phyloP scores from a whole-genome alignment of 306 rosid species.

The Crotalaria pallida region DNA sequence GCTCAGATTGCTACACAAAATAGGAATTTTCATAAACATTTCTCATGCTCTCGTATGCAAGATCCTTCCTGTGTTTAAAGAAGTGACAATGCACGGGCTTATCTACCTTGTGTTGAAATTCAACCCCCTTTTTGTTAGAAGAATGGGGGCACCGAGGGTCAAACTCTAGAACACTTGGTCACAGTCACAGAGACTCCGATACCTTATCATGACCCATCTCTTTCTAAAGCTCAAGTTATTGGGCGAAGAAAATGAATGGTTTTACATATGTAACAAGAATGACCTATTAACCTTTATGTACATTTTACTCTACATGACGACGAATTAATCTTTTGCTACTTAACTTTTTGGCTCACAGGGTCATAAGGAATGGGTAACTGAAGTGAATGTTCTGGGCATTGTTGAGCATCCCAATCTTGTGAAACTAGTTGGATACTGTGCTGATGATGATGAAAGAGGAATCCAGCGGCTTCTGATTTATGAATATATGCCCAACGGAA shows the following conservation, averaged over 20 bases:
- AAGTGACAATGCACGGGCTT: no score
- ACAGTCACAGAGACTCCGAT: neutral
- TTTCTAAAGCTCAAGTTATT: neutral
- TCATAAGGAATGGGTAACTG: slow-evolving; percentile 98
- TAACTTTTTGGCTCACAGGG: slow-evolving; percentile 48
- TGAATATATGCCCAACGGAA: slow-evolving; percentile 81
- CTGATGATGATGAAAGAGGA: slow-evolving; percentile 98
- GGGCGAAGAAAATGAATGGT: neutral
- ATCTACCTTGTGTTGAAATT: no score
- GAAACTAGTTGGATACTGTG: slow-evolving; percentile 91
- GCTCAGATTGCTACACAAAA: neutral
- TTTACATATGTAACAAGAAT: neutral
- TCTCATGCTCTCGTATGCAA: no score
- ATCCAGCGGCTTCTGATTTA: slow-evolving; percentile 86
- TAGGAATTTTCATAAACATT: neutral
- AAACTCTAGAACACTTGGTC: neutral
- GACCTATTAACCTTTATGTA: neutral
- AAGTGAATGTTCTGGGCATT: slow-evolving; percentile 94
- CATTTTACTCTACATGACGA: neutral
- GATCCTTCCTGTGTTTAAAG: no score
- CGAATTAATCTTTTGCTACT: neutral
- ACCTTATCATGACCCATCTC: neutral
- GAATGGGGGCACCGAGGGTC: neutral
- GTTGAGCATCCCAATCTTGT: slow-evolving; percentile 96
- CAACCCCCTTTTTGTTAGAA: neutral